phyloP scores from a whole-genome alignment of 2,329 filamentous ascomycete genomes.

The Cercospora zeina region DNA sequence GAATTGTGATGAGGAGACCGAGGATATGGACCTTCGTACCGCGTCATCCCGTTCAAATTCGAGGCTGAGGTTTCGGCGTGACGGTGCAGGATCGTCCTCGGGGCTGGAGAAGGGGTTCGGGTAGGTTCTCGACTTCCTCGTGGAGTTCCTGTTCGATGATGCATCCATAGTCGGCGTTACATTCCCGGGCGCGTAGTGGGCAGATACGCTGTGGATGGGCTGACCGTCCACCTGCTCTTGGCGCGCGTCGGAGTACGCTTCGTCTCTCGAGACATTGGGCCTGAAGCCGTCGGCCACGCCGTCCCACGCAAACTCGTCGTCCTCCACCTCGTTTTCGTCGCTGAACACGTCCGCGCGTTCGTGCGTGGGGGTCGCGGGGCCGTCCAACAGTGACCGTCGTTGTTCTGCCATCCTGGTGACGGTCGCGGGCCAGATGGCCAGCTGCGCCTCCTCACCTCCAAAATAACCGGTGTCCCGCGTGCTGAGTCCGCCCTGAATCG shows the following conservation, averaged over 20 bases:
- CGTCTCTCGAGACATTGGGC: conserved; percentile 39
- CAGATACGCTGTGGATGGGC: conserved; percentile 38
- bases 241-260: conserved; percentile 25
- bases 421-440: conserved; percentile 27
- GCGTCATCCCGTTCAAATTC: conserved; percentile 37
- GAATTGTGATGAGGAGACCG: conserved; percentile 43
- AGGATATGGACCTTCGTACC: conserved; percentile 38
- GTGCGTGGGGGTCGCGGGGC: conserved; percentile 32
- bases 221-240: conserved; percentile 31
- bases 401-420: conserved; percentile 29
- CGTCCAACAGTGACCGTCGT: conserved; percentile 35
- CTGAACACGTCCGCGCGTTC: conserved; percentile 51
- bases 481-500: conserved; percentile 8
- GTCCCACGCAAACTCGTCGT: conserved; percentile 46
- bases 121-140: conserved; percentile 35
- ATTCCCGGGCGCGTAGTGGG: conserved; percentile 35
- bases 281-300: conserved; percentile 51
- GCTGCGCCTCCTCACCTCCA: conserved; percentile 29
- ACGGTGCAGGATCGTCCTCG: conserved; percentile 35
- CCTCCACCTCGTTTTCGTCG: conserved; percentile 50
- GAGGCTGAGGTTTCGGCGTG: conserved; percentile 27
- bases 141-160: conserved; percentile 36
- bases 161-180: conserved; percentile 21
- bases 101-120: conserved; percentile 42
- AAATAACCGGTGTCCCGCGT: conserved; percentile 16